These are phyloP conservation scores for Xylaria sp. DNA, from an alignment of 2,329 filamentous ascomycete species.

Conservation along the genomic window DNA sequence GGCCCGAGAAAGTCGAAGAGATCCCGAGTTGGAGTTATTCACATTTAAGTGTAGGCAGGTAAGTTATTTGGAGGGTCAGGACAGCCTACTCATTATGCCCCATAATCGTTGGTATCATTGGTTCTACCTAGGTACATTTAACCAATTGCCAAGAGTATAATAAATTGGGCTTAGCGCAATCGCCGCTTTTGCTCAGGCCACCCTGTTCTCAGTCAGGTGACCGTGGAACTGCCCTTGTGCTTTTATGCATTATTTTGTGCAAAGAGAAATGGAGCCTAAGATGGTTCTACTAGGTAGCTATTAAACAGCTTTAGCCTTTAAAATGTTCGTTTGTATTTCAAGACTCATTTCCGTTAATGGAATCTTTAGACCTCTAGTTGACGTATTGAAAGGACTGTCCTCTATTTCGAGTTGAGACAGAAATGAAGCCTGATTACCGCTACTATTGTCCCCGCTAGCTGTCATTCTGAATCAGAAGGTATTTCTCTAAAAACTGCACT, in stretches of 20 bases:
- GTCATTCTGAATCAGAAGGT: conserved; percentile 7
- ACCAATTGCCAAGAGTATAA: background rate
- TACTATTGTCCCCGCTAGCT: too few species aligned
- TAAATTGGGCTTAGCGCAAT: background rate
- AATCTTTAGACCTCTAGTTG: too few species aligned
- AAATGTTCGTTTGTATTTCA: too few species aligned
- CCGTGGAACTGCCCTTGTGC: background rate
- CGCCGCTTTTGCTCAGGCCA: too few species aligned
- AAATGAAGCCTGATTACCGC: too few species aligned
- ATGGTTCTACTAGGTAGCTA: too few species aligned
- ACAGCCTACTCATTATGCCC: conserved; percentile 35
- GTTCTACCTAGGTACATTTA: background rate
- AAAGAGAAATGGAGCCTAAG: too few species aligned
- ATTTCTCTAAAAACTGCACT: conserved; percentile 47
- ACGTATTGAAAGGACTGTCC: too few species aligned
- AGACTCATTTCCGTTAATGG: too few species aligned
- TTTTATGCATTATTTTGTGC: too few species aligned
- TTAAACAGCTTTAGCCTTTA: too few species aligned
- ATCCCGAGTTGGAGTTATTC: conserved; percentile 35
- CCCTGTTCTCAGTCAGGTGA: background rate
- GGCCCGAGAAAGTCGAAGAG: conserved; percentile 45
- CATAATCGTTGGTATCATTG: conserved; percentile 21
- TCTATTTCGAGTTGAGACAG: too few species aligned
- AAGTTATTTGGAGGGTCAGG: conserved; percentile 36
- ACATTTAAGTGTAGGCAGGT: conserved; percentile 25